phyloP scores from a whole-genome alignment of 2,329 filamentous ascomycete species.

The Ophiobolus disseminans region DNA sequence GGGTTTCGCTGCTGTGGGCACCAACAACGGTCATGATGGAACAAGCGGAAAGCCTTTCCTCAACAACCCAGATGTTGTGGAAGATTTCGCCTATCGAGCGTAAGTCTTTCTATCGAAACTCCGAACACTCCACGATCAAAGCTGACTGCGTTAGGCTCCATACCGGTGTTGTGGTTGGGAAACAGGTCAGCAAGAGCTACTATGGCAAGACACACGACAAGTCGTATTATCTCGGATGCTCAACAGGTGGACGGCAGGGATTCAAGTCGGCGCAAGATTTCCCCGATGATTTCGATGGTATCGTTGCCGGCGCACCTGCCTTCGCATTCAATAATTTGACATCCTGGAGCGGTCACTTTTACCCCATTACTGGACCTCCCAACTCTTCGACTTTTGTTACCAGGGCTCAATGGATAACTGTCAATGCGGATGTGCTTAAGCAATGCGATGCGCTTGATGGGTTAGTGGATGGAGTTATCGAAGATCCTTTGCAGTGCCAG shows the following conservation, averaged over 20 bases:
- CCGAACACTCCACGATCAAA: background rate
- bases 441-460: conserved; percentile 61
- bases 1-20: conserved; percentile 51
- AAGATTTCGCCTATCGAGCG: conserved; percentile 58
- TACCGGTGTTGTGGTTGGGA: conserved; percentile 46
- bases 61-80: conserved; percentile 54
- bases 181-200: conserved; percentile 50
- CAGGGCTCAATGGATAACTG: conserved; percentile 47
- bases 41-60: conserved; percentile 56
- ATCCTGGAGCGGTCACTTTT: conserved; percentile 44
- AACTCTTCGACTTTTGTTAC: conserved; percentile 51
- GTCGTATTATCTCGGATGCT: conserved; percentile 49
- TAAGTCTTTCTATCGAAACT: conserved; percentile 12
- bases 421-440: conserved; percentile 52
- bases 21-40: conserved; percentile 55
- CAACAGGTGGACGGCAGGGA: conserved; percentile 48
- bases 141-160: conserved; percentile 35
- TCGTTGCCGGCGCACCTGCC: conserved; percentile 46
- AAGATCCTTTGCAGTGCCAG: conserved; percentile 55
- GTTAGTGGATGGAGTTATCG: conserved; percentile 57
- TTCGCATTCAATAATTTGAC: conserved; percentile 44
- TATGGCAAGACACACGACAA: conserved; percentile 52
- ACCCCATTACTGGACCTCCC: conserved; percentile 31
- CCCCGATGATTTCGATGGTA: conserved; percentile 48
- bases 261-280: conserved; percentile 44